A percentile compares a stretch with the other conserved stretches of the same genome.
phyloP scores from a whole-genome alignment of 1,284 basidiomycete genomes.

The Moesziomyces globuligerus region DNA sequence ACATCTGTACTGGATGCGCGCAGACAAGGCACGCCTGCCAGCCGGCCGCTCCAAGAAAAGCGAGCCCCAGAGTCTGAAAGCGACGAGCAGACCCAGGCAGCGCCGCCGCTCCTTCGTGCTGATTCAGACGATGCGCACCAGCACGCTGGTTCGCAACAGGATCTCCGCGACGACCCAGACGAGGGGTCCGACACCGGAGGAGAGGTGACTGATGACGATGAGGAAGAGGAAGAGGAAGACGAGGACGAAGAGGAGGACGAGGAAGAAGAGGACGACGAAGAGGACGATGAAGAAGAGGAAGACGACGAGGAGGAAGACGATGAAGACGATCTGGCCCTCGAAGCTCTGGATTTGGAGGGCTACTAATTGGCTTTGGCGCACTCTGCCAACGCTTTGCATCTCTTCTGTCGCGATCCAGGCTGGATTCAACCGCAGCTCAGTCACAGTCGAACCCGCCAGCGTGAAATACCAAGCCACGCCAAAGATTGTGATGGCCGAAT shows the following conservation, averaged over 20 bases:
- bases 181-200: not conserved
- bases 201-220: constrained; percentile 15
- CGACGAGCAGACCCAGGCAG: too few species aligned
- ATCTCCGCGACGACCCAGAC: constrained; percentile 3
- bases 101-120: too few species aligned
- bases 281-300: constrained; percentile 73
- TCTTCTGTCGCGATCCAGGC: too few species aligned
- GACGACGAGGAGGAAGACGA: constrained; percentile 90
- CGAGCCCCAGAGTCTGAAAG: too few species aligned
- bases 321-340: constrained; percentile 97
- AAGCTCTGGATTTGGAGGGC: constrained; percentile 86
- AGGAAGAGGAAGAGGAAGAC: constrained; percentile 16
- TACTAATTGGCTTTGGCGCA: constrained; percentile 13
- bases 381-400: too few species aligned
- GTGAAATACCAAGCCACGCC: too few species aligned
- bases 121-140: not conserved
- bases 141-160: not conserved
- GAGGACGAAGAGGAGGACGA: constrained; percentile 35
- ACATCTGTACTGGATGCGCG: too few species aligned
- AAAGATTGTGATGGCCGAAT: too few species aligned
- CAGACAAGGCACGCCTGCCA: too few species aligned
- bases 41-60: too few species aligned
- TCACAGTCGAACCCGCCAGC: too few species aligned
- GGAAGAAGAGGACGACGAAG: constrained; percentile 41
- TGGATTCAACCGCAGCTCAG: too few species aligned